These are phyloP conservation scores for Trichoderma afroharzianum DNA, from an alignment of 2,329 filamentous ascomycete genomes.

Conservation along the genomic window DNA sequence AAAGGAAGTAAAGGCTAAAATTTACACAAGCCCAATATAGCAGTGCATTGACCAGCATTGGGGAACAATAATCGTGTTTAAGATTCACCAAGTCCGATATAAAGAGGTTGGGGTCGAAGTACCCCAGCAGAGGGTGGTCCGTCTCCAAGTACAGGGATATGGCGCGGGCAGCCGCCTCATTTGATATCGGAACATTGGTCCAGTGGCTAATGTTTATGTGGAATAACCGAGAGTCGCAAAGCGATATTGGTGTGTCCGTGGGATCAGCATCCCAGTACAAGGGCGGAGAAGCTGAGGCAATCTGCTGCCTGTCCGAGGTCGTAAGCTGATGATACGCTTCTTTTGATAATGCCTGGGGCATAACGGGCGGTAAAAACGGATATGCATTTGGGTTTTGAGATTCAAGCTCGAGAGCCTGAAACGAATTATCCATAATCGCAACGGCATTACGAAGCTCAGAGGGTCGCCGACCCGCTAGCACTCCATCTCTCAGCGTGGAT, in stretches of 20 bases:
- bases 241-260: neutral
- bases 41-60: slow-evolving; percentile 33
- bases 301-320: neutral
- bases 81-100: slow-evolving; percentile 31
- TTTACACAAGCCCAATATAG: slow-evolving; percentile 35
- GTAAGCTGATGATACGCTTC: neutral
- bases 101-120: slow-evolving; percentile 35
- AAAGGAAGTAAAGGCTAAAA: neutral
- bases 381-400: slow-evolving; percentile 9
- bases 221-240: neutral
- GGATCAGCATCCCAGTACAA: neutral
- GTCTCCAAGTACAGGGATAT: slow-evolving; percentile 38
- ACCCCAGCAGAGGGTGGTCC: slow-evolving; percentile 37
- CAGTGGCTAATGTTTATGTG: slow-evolving; percentile 22
- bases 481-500: slow-evolving; percentile 19
- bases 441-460: neutral
- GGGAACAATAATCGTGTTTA: slow-evolving; percentile 27
- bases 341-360: neutral
- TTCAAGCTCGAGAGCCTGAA: neutral
- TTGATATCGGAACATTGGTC: slow-evolving; percentile 32
- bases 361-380: neutral
- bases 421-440: neutral
- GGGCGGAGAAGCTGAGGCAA: neutral
- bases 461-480: neutral
- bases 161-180: slow-evolving; percentile 29